Evolutionary conservation across 2,329 filamentous ascomycete species (phyloP).

Genomic region (Alternaria conjuncta): DNA sequence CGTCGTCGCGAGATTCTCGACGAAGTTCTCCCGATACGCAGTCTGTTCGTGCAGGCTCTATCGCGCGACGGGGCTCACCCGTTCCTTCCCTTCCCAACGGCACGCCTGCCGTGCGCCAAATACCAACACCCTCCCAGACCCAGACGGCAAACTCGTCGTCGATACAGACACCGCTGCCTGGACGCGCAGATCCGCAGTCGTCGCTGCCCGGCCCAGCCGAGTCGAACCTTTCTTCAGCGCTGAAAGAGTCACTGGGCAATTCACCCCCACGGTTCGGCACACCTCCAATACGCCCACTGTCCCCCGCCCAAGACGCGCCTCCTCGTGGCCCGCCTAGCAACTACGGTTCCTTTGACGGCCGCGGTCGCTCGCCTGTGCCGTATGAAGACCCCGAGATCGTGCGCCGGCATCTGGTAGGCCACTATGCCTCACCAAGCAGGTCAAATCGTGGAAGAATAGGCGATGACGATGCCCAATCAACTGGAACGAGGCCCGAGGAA

Average conservation of each 20-base stretch:
- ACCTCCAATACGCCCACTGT: constrained; percentile 61
- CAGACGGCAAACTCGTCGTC: constrained; percentile 52
- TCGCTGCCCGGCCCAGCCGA: constrained; percentile 78
- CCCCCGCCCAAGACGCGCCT: constrained; percentile 58
- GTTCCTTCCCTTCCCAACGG: constrained; percentile 55
- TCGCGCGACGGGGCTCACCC: constrained; percentile 62
- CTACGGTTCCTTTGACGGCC: constrained; percentile 85
- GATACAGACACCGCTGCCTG: constrained; percentile 68
- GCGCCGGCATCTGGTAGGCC: constrained; percentile 79
- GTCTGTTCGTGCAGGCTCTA: constrained; percentile 59
- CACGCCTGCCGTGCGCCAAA: constrained; percentile 58
- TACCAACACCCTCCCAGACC: constrained; percentile 58
- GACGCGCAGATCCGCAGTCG: constrained; percentile 61
- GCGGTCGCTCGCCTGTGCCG: constrained; percentile 63
- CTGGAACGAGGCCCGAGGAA: constrained; percentile 53
- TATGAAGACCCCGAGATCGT: constrained; percentile 92
- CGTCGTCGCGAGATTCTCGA: constrained; percentile 32
- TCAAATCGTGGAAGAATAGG: constrained; percentile 34
- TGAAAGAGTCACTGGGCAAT: constrained; percentile 75
- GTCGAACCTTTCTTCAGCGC: constrained; percentile 86
- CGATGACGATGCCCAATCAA: constrained; percentile 35
- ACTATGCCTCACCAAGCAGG: constrained; percentile 47
- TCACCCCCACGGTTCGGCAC: constrained; percentile 73
- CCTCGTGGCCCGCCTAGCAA: constrained; percentile 68
- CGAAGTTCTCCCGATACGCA: constrained; percentile 43